Conservation (phyloP, 2,329 filamentous ascomycete genomes). For the Colletotrichum lupini region DNA sequence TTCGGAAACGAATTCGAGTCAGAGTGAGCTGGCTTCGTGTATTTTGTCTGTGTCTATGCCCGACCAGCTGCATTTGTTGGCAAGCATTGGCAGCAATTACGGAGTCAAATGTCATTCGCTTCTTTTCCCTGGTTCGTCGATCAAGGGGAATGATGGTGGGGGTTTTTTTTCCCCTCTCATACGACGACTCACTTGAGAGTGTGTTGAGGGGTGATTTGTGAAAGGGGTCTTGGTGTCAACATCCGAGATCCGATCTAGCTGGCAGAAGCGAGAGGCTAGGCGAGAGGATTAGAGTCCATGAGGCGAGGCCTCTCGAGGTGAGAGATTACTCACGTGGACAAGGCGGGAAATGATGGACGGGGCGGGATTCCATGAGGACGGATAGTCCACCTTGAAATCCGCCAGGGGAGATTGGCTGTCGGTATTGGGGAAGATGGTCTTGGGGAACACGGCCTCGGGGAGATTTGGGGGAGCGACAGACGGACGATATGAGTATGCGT, state of each 20-base stretch:
- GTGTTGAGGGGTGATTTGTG: background rate
- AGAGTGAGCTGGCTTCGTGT: background rate
- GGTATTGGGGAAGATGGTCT: too few species aligned
- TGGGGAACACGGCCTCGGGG: background rate
- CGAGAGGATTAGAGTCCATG: background rate
- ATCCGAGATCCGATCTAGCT: slow-evolving; percentile 20
- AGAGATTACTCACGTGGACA: slow-evolving; percentile 2
- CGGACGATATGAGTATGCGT: background rate
- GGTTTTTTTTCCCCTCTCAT: background rate
- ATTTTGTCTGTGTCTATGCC: background rate
- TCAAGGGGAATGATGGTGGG: background rate
- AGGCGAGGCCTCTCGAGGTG: background rate
- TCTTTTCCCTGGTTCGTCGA: background rate
- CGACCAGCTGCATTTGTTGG: background rate
- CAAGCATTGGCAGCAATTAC: background rate
- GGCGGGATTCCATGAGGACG: background rate
- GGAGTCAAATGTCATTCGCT: background rate
- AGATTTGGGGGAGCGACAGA: background rate
- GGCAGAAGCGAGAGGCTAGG: background rate
- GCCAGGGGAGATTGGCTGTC: background rate
- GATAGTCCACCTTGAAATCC: background rate
- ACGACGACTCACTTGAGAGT: background rate
- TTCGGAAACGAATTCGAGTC: background rate
- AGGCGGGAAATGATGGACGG: slow-evolving; percentile 7
- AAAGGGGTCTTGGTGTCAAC: background rate